Conservation (phyloP, 1,139 yeast species). For the Suhomyces choctaworum region DNA sequence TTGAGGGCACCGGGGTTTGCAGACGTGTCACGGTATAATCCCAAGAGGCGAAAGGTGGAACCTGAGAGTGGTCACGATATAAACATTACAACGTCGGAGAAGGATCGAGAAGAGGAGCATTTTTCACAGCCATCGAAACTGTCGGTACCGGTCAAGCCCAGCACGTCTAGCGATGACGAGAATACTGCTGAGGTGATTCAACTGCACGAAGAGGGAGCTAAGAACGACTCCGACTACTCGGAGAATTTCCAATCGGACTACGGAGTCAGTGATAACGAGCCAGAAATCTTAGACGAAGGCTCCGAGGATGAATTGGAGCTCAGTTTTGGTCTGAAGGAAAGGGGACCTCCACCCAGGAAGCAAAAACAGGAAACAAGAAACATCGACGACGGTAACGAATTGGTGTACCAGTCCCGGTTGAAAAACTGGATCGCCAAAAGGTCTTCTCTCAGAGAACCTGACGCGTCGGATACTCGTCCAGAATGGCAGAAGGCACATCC, state of each 20-base stretch:
- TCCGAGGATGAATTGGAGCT: conserved; percentile 1
- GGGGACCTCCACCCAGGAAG: conserved; percentile 1
- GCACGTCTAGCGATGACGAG: too few relatives aligned
- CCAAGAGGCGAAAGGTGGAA: conserved; percentile 13
- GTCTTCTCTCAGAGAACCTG: conserved; percentile 27
- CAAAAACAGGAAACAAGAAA: conserved; percentile 27
- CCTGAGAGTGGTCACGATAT: conserved; percentile 14
- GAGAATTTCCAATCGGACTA: not conserved
- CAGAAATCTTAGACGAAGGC: not conserved
- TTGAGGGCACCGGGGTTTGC: conserved; percentile 43
- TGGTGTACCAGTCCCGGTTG: conserved; percentile 57
- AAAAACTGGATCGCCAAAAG: conserved; percentile 58
- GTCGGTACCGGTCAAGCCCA: too few relatives aligned
- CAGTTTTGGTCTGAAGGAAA: not conserved
- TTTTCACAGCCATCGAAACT: too few relatives aligned
- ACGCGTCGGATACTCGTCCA: conserved; percentile 25
- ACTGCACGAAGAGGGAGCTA: not conserved
- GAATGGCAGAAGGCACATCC: conserved; percentile 84
- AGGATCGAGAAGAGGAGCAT: not conserved
- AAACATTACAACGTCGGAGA: too few relatives aligned
- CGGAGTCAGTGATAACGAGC: conserved; percentile 4
- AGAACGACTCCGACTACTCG: conserved; percentile 6
- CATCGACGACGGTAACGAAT: conserved; percentile 80
- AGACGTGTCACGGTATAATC: conserved; percentile 5
- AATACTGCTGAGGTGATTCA: too few relatives aligned